Evolutionary conservation across 768 basidiomycete species (phyloP).

Genomic region (Leccinum boreale): DNA sequence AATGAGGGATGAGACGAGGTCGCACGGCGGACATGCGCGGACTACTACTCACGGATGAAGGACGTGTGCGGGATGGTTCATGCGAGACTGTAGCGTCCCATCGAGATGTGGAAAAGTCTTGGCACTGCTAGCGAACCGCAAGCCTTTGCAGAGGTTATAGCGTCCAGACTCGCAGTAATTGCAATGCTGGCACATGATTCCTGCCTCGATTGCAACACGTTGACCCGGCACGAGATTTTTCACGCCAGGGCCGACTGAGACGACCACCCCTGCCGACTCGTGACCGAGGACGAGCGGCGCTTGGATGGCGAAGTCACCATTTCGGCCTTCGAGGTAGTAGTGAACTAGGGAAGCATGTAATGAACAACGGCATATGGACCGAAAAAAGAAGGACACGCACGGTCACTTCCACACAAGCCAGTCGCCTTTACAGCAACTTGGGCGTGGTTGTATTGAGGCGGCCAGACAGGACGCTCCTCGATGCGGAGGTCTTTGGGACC

Average conservation of each 20-base stretch:
- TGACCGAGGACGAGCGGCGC: slow-evolving; percentile 90
- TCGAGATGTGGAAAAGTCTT: slow-evolving; percentile 92
- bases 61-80: slow-evolving; percentile 86
- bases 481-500: slow-evolving; percentile 79
- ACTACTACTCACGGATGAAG: slow-evolving; percentile 73
- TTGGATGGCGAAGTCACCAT: slow-evolving; percentile 87
- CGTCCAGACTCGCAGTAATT: slow-evolving; percentile 67
- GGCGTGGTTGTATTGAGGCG: slow-evolving; percentile 68
- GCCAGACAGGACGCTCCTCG: slow-evolving; percentile 70
- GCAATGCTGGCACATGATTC: slow-evolving; percentile 82
- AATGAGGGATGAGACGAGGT: slow-evolving; percentile 12
- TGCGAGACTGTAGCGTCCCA: slow-evolving; percentile 81
- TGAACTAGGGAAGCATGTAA: slow-evolving; percentile 54
- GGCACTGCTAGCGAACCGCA: slow-evolving; percentile 89
- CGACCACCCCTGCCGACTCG: slow-evolving; percentile 85
- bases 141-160: slow-evolving; percentile 89
- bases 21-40: neutral
- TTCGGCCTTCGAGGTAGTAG: slow-evolving; percentile 86
- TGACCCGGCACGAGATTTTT: slow-evolving; percentile 67
- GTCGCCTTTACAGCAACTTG: slow-evolving; percentile 81
- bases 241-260: slow-evolving; percentile 75
- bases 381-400: slow-evolving; percentile 39
- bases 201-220: slow-evolving; percentile 91
- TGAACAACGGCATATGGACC: slow-evolving; percentile 1
- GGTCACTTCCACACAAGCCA: slow-evolving; percentile 87